A percentile compares a stretch with the other conserved stretches of the same genome.
Evolutionary conservation across 805 yeast species (phyloP).

Genomic region (Teunomyces barrocoloradensis): DNA sequence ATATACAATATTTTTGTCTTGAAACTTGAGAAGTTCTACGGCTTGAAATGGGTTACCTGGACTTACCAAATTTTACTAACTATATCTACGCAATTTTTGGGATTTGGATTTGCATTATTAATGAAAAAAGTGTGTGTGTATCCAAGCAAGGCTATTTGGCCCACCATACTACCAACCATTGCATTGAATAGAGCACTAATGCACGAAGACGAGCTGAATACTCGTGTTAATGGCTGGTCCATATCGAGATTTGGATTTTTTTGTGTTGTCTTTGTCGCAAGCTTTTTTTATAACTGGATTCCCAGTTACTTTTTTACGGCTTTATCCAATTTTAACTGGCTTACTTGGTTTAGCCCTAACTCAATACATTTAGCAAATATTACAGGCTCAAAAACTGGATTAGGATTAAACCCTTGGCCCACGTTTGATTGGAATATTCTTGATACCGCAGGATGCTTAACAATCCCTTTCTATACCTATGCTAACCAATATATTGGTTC

Average conservation of each 20-base stretch:
- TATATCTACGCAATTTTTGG: slow-evolving; percentile 58
- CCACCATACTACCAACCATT: slow-evolving; percentile 42
- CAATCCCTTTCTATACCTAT: slow-evolving; percentile 44
- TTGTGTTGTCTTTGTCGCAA: slow-evolving; percentile 27
- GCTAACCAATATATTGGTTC: slow-evolving; percentile 40
- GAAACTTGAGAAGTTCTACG: slow-evolving; percentile 42
- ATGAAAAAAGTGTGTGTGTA: slow-evolving; percentile 53
- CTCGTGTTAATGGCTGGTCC: slow-evolving; percentile 36
- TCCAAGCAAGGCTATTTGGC: slow-evolving; percentile 44
- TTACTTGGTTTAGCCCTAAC: slow-evolving; percentile 41
- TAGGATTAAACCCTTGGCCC: slow-evolving; percentile 43
- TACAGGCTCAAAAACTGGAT: slow-evolving; percentile 35
- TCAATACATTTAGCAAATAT: slow-evolving; percentile 41
- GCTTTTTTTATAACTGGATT: slow-evolving; percentile 42
- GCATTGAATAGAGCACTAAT: slow-evolving; percentile 43
- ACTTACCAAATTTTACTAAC: slow-evolving; percentile 54
- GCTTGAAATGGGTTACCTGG: slow-evolving; percentile 43
- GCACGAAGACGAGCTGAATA: slow-evolving; percentile 23
- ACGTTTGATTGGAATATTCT: slow-evolving; percentile 44
- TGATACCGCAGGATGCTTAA: slow-evolving; percentile 36
- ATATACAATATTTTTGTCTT: slow-evolving; percentile 42
- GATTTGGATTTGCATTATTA: slow-evolving; percentile 66
- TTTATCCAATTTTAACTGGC: slow-evolving; percentile 43
- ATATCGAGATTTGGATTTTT: slow-evolving; percentile 43
- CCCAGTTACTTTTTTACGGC: slow-evolving; percentile 41